Evolutionary conservation across 2,329 filamentous ascomycete genomes (phyloP).

Genomic region (Gnomoniopsis sp.): DNA sequence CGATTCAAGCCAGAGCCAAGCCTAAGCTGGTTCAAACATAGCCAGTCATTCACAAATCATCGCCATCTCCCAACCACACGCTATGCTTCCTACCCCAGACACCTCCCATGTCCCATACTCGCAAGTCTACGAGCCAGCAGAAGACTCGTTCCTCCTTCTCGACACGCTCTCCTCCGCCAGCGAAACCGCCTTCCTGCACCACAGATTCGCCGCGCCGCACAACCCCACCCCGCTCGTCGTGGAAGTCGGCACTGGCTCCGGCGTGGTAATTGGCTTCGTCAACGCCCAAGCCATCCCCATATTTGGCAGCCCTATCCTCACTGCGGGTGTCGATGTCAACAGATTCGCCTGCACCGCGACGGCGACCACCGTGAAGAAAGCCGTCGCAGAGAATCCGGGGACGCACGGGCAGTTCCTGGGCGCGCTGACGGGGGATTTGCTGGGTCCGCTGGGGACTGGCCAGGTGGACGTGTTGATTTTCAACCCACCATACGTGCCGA

Average conservation of each 20-base stretch:
- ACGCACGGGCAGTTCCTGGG: conserved; percentile 56
- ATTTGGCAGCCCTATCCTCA: conserved; percentile 69
- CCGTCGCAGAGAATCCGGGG: conserved; percentile 30
- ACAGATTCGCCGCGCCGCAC: conserved; percentile 48
- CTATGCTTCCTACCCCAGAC: conserved; percentile 89
- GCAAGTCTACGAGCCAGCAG: conserved; percentile 89
- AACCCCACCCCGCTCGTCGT: conserved; percentile 62
- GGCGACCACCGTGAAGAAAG: conserved; percentile 59
- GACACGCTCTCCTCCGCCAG: conserved; percentile 76
- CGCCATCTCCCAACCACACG: background rate
- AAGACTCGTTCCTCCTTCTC: conserved; percentile 91
- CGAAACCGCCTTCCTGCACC: conserved; percentile 66
- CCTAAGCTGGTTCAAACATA: background rate
- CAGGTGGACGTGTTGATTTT: conserved; percentile 84
- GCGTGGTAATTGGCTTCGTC: conserved; percentile 87
- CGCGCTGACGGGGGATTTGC: conserved; percentile 68
- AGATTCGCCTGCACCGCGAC: conserved; percentile 77
- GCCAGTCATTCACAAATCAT: background rate
- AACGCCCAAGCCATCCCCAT: conserved; percentile 70
- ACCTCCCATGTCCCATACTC: conserved; percentile 89
- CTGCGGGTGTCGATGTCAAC: conserved; percentile 82
- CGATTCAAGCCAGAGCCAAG: background rate
- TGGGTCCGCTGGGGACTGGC: conserved; percentile 53
- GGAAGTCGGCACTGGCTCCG: conserved; percentile 88
- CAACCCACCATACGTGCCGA: conserved; percentile 96